Evolutionary conservation across 371 early-diverging fungal genomes (phyloP).

Genomic region (Mortierella sp.): DNA sequence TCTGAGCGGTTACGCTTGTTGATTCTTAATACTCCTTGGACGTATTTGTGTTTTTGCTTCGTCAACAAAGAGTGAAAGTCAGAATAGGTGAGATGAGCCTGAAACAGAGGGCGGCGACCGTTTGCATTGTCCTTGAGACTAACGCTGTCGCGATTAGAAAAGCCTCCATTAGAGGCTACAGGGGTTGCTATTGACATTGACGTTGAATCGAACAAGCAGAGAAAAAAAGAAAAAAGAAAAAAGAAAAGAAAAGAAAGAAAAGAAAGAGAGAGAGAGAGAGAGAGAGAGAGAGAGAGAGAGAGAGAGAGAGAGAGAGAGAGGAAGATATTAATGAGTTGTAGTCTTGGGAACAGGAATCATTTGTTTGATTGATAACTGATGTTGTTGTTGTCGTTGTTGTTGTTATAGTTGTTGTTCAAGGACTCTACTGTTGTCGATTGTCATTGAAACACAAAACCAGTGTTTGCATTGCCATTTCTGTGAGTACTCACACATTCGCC

Average conservation of each 20-base stretch:
- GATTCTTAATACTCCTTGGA: conserved; percentile 83
- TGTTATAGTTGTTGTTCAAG: too few relatives aligned
- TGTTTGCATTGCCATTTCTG: background rate
- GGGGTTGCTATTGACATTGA: conserved; percentile 23
- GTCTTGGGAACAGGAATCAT: too few relatives aligned
- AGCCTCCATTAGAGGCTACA: conserved; percentile 22
- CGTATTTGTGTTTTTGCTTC: conserved; percentile 58
- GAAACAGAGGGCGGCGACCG: conserved; percentile 70
- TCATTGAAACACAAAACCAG: background rate
- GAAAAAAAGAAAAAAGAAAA: background rate
- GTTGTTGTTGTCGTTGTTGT: too few relatives aligned
- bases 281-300: background rate
- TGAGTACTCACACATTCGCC: conserved; percentile 48
- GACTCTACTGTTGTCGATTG: too few relatives aligned
- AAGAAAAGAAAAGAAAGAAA: too few relatives aligned
- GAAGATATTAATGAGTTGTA: too few relatives aligned
- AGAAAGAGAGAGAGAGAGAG: background rate
- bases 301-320: background rate
- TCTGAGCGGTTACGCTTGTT: conserved; percentile 87
- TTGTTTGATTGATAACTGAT: too few relatives aligned
- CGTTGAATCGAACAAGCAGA: too few relatives aligned
- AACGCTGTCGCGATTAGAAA: conserved; percentile 56
- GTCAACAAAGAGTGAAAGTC: conserved; percentile 68
- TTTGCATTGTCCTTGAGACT: conserved; percentile 68
- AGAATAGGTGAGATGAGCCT: conserved; percentile 72